Base-by-base conservation (phyloP, 2,329 filamentous ascomycete species). In the Aspergillus versicolor region DNA sequence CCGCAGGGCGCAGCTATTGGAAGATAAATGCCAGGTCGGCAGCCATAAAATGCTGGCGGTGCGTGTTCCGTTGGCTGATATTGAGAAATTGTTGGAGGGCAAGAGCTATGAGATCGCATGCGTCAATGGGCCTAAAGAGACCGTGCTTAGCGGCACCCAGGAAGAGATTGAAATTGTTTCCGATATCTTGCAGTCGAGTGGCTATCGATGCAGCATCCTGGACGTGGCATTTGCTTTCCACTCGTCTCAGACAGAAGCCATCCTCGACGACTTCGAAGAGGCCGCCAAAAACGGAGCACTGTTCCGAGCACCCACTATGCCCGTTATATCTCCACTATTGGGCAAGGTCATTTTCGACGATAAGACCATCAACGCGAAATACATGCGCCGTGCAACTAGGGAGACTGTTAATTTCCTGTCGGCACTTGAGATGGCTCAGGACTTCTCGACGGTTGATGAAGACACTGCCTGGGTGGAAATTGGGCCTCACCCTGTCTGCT, bases 111-210 rank as follows among this genome's bases (percentile, higher is more conserved):
- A 84, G 63, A 74, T 86, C 59, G 88, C 90, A 15, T 94, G 91
- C 76, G 82, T 91, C 70, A 95, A 95, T 64, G 85, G 88, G 0
- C 86, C 87, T 0, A 79, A 84, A 50, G 89, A 91, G 69, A 92
- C 87, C 9, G 91, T 94, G 2, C 78, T 94, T n/a, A 84, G 84
- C 59, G 75, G 83, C 15, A 81, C 81, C 54, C 81, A 84, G 49
- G 78, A 85, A 40, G 79, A 87, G 59, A 84, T 89, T 53, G 78
- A 83, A 57, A 76, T 77, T 4, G 76, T 86, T 15, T 79, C 72
- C 57, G 72, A 81, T 8, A 66, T 77, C 30, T 77, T 88, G 3
- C 70, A 77, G 13, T 70, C 73, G 6, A 76, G 79, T 55, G 83
- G 82, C 1, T 81, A 85, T 73, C 87, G 87, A 72, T 81, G 80